phyloP scores from a whole-genome alignment of 208 protist species.

The Trypanosoma caninum region DNA sequence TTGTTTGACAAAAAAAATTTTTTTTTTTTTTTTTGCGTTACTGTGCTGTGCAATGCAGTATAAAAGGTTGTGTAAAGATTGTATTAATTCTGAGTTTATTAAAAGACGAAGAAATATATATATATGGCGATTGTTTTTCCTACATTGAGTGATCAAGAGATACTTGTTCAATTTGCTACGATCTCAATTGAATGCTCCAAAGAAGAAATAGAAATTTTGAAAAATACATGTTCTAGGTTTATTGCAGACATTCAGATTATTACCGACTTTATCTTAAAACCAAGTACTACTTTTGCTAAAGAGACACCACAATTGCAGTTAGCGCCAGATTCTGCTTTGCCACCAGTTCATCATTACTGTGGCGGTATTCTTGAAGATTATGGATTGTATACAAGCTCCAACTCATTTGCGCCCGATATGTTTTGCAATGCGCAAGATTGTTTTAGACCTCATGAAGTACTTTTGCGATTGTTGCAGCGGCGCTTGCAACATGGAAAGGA shows the following conservation, averaged over 20 bases:
- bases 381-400: not conserved
- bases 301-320: not conserved
- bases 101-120: not conserved
- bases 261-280: constrained; percentile 18
- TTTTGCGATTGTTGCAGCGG: constrained; percentile 1
- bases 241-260: constrained; percentile 19
- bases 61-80: not conserved
- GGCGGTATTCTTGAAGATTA: not conserved
- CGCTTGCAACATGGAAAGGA: constrained; percentile 8
- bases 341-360: constrained; percentile 11
- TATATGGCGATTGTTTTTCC: constrained; percentile 44
- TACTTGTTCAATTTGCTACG: constrained; percentile 29
- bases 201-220: constrained; percentile 23
- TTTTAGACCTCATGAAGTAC: constrained; percentile 7
- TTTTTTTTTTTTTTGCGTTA: not conserved
- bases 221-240: constrained; percentile 11
- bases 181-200: constrained; percentile 1
- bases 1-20: not conserved
- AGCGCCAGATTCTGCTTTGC: not conserved
- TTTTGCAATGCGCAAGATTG: not conserved
- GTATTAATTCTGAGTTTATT: not conserved
- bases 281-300: not conserved
- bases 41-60: not conserved
- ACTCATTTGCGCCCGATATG: not conserved
- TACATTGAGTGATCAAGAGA: constrained; percentile 24